Evolutionary conservation across 2,329 filamentous ascomycete genomes (phyloP).

Genomic region (Epichloe aotearoae): DNA sequence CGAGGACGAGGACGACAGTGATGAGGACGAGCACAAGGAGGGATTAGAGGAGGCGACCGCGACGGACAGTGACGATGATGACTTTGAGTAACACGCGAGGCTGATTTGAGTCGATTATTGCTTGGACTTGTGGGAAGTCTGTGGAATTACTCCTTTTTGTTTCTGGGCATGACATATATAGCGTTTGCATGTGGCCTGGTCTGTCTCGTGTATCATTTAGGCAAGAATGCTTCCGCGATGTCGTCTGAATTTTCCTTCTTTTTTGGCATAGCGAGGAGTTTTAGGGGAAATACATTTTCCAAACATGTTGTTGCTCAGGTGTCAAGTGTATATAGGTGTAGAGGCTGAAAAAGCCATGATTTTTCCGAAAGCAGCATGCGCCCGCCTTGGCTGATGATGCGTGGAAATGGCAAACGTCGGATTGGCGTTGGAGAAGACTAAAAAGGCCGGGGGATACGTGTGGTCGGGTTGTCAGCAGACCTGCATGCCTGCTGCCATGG

Average conservation of each 20-base stretch:
- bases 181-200: neutral
- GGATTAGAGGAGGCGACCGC: slow-evolving; percentile 37
- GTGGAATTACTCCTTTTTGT: neutral
- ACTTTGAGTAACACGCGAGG: slow-evolving; percentile 19
- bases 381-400: too few relatives aligned
- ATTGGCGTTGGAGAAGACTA: too few relatives aligned
- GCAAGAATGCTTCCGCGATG: neutral
- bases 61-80: slow-evolving; percentile 33
- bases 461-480: too few relatives aligned
- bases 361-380: too few relatives aligned
- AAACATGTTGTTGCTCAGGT: neutral
- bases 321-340: neutral
- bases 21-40: slow-evolving; percentile 33
- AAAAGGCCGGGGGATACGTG: too few relatives aligned
- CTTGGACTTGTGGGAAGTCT: slow-evolving; percentile 8
- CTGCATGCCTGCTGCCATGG: too few relatives aligned
- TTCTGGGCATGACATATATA: neutral
- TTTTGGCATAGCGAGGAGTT: slow-evolving; percentile 2
- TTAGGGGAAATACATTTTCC: neutral
- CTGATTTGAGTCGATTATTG: neutral
- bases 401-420: too few relatives aligned
- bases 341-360: neutral
- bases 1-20: slow-evolving; percentile 41
- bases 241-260: neutral
- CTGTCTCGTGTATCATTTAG: neutral